phyloP scores from a whole-genome alignment of 2,329 filamentous ascomycete species.

The Aspergillus ochraceus region DNA sequence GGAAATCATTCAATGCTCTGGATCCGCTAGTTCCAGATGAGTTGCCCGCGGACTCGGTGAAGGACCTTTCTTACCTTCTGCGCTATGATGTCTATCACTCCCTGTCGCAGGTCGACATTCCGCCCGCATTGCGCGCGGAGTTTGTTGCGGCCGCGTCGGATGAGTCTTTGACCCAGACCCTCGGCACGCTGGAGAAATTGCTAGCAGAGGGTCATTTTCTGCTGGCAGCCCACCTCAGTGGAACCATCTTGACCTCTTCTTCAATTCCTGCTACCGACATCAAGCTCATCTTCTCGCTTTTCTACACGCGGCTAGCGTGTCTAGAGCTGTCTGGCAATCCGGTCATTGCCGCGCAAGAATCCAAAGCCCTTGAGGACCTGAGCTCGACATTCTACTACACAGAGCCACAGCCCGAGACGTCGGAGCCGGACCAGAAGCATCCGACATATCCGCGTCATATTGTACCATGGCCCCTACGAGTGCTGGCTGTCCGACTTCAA shows the following conservation, averaged over 20 bases:
- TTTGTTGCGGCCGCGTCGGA: slow-evolving; percentile 62
- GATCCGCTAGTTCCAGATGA: slow-evolving; percentile 36
- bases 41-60: slow-evolving; percentile 47
- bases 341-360: slow-evolving; percentile 65
- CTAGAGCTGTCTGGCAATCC: slow-evolving; percentile 76
- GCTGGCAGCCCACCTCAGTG: slow-evolving; percentile 62
- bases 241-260: slow-evolving; percentile 44
- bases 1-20: slow-evolving; percentile 34
- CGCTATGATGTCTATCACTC: slow-evolving; percentile 81
- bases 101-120: slow-evolving; percentile 63
- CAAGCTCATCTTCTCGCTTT: slow-evolving; percentile 68
- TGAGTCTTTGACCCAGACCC: slow-evolving; percentile 50
- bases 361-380: slow-evolving; percentile 62
- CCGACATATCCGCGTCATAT: slow-evolving; percentile 67
- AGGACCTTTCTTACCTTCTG: slow-evolving; percentile 79
- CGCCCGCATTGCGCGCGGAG: slow-evolving; percentile 68
- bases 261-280: slow-evolving; percentile 52
- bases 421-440: slow-evolving; percentile 58
- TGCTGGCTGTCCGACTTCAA: slow-evolving; percentile 80
- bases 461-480: slow-evolving; percentile 82
- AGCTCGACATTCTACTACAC: slow-evolving; percentile 56
- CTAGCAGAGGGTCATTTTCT: slow-evolving; percentile 75
- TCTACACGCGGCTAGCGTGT: slow-evolving; percentile 80
- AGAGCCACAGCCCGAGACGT: slow-evolving; percentile 27
- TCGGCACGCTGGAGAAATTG: slow-evolving; percentile 60